These are phyloP conservation scores for Xylariaceae sp. DNA, from an alignment of 2,329 filamentous ascomycete genomes.

Conservation along the genomic window DNA sequence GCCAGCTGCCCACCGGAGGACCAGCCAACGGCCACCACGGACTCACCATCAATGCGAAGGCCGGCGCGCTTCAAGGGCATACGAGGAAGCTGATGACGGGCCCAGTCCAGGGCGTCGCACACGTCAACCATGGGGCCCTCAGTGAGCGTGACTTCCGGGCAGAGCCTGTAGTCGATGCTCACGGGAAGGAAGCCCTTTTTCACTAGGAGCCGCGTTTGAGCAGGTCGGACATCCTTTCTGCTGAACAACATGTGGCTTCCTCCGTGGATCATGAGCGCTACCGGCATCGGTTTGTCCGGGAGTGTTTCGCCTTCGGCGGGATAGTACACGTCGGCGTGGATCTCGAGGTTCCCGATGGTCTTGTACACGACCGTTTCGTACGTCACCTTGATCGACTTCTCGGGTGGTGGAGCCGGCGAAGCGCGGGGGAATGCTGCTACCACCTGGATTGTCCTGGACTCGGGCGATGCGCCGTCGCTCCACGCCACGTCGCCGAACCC, in stretches of 20 bases:
- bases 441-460: conserved; percentile 8
- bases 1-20: conserved; percentile 46
- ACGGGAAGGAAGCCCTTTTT: conserved; percentile 42
- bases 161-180: conserved; percentile 48
- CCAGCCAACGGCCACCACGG: conserved; percentile 44
- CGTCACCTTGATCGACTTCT: neutral
- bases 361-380: conserved; percentile 22
- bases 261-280: conserved; percentile 44
- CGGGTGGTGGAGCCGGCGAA: neutral
- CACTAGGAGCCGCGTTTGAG: conserved; percentile 37
- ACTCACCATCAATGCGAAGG: conserved; percentile 25
- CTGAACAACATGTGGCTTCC: conserved; percentile 40
- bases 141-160: conserved; percentile 42
- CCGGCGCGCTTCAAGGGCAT: conserved; percentile 13
- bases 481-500: conserved; percentile 27
- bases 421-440: neutral
- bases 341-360: conserved; percentile 5
- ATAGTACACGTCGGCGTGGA: conserved; percentile 34
- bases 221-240: conserved; percentile 33
- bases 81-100: conserved; percentile 29
- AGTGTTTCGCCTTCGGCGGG: conserved; percentile 14
- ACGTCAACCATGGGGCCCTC: conserved; percentile 45
- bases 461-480: conserved; percentile 21
- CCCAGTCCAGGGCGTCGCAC: conserved; percentile 41
- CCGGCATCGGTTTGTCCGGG: neutral